These are phyloP conservation scores for Arthroderma sp. DNA, from an alignment of 2,329 filamentous ascomycete genomes.

Conservation along the genomic window DNA sequence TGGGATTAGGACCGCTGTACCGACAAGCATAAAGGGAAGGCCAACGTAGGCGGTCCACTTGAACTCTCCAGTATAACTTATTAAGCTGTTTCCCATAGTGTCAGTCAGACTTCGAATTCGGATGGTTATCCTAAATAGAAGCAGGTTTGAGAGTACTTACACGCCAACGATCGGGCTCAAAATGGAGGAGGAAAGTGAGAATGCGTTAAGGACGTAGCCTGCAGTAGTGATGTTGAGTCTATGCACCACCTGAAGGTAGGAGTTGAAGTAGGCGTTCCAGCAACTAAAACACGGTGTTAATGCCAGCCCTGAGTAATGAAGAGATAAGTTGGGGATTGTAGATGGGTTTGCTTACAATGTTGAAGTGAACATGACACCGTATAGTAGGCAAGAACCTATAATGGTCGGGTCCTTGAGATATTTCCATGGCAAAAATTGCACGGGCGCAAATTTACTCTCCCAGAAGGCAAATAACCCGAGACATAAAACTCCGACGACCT, in stretches of 20 bases:
- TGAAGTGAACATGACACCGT: slow-evolving; percentile 32
- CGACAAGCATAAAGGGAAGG: slow-evolving; percentile 36
- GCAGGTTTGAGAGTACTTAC: background rate
- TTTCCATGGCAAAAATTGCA: slow-evolving; percentile 42
- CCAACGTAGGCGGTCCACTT: slow-evolving; percentile 39
- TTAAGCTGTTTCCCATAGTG: slow-evolving; percentile 14
- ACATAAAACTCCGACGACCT: slow-evolving; percentile 40
- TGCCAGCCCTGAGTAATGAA: background rate
- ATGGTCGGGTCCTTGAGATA: slow-evolving; percentile 37
- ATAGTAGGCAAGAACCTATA: slow-evolving; percentile 34
- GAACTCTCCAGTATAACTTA: slow-evolving; percentile 36
- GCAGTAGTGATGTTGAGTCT: slow-evolving; percentile 27
- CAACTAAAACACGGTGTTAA: slow-evolving; percentile 12
- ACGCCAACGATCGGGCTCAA: slow-evolving; percentile 33
- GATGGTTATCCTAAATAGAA: no score
- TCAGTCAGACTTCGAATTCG: background rate
- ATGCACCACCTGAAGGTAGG: slow-evolving; percentile 41
- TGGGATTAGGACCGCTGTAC: slow-evolving; percentile 39
- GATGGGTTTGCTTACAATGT: slow-evolving; percentile 21
- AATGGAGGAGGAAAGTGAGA: slow-evolving; percentile 37
- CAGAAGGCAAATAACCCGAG: slow-evolving; percentile 41
- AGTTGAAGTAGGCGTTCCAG: slow-evolving; percentile 41
- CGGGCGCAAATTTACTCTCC: slow-evolving; percentile 38
- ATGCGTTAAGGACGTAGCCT: slow-evolving; percentile 32
- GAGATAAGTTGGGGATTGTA: background rate